Evolutionary conservation across 2,329 filamentous ascomycete species (phyloP), one percentile per base, ranked within the genome.

Genomic region (Colletotrichum sp.): DNA sequence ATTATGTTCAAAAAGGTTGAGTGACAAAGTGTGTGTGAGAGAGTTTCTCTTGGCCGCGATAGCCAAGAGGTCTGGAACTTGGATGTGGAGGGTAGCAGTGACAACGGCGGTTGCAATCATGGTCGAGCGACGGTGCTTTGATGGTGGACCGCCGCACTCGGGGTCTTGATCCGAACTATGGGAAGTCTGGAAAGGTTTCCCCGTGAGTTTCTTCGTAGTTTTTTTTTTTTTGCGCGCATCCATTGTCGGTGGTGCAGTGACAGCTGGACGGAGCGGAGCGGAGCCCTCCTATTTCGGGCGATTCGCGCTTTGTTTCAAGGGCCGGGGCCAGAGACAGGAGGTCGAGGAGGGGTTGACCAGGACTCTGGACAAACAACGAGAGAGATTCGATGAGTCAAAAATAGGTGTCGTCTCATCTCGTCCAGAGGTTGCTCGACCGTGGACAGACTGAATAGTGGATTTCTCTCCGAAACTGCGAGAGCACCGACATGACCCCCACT

Each of bases 251-350:
- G 59, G 59, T 30, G 59, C 55, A 69, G 68, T 67, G 68, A 67
- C 30, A 71, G 24, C 66, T 68, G 43, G 57, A 67, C 73, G 70
- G 73, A 75, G 73, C 73, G 73, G 70, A 75, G 73, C 73, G 73
- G 69, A 73, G 73, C 55, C 43, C 34, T 68, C 69, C 73, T 73
- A 75, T 73, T 73, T 75, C 70, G 73, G 70, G 73, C 73, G 73
- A 71, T 72, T 73, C 63, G 39, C 36, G 26, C 48, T 39, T 65
- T 59, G 70, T 75, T 75, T 75, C 73, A 65, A 75, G 73, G 70
- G 70, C 59, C 63, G 70, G 70, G 69, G 64, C 73, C 64, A 66
- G 73, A 75, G 70, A 73, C 73, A 68, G 64, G 48, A 72, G 68
- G 26, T 30, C 28, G 36, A 70, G 26, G 57, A 63, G 67, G 36